These are phyloP conservation scores for Clonostachys rosea DNA, from an alignment of 2,329 filamentous ascomycete species.

Conservation along the genomic window DNA sequence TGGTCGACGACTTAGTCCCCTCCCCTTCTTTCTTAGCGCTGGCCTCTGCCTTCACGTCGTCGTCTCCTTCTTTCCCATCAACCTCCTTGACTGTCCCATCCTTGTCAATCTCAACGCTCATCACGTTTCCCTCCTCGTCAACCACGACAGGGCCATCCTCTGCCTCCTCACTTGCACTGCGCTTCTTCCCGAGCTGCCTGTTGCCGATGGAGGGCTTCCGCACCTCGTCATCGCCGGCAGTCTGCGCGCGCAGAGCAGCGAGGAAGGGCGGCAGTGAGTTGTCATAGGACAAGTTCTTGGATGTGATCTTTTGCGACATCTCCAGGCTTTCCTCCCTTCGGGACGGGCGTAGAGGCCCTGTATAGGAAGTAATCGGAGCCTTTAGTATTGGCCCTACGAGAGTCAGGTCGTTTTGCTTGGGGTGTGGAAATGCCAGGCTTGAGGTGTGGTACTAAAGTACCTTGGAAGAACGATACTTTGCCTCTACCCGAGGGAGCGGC, in stretches of 20 bases:
- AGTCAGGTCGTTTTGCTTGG: too few relatives aligned
- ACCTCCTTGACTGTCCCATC: slow-evolving; percentile 34
- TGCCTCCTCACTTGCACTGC: slow-evolving; percentile 62
- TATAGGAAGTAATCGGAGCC: too few relatives aligned
- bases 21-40: slow-evolving; percentile 16
- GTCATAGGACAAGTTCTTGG: slow-evolving; percentile 67
- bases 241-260: slow-evolving; percentile 47
- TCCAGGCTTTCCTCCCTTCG: too few relatives aligned
- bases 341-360: too few relatives aligned
- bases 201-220: slow-evolving; percentile 41
- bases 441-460: too few relatives aligned
- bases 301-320: slow-evolving; percentile 60
- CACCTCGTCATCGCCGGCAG: slow-evolving; percentile 39
- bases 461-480: too few relatives aligned
- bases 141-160: slow-evolving; percentile 75
- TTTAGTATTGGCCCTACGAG: too few relatives aligned
- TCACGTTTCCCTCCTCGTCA: slow-evolving; percentile 65
- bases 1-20: slow-evolving; percentile 16
- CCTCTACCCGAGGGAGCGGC: too few relatives aligned
- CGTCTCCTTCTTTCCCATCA: slow-evolving; percentile 11
- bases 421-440: too few relatives aligned
- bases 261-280: slow-evolving; percentile 56
- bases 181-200: slow-evolving; percentile 45
- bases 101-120: slow-evolving; percentile 38
- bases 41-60: slow-evolving; percentile 22